A percentile compares a stretch with the other conserved stretches of the same genome.
Conservation (phyloP, 192 early-diverging fungal genomes). For the Spizellomyces punctatus region DNA sequence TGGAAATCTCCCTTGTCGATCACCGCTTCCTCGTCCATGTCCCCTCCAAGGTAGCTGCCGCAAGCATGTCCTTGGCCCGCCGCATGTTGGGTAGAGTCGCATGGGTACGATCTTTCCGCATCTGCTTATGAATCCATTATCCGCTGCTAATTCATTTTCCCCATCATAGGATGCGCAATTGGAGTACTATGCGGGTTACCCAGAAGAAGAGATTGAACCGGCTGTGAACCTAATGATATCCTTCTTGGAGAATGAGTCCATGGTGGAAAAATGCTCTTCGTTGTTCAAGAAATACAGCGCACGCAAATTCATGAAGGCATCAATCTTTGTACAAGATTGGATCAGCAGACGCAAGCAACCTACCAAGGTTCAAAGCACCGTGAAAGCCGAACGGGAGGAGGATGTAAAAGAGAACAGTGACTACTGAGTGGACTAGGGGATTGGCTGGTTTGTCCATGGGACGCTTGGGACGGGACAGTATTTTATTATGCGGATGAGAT, state of each 20-base stretch:
- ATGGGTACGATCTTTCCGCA: conserved; percentile 64
- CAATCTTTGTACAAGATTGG: conserved; percentile 83
- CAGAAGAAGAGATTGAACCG: conserved; percentile 65
- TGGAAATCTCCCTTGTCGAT: conserved; percentile 92
- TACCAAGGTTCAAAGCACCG: no score
- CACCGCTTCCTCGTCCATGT: conserved; percentile 71
- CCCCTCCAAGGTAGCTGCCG: conserved; percentile 78
- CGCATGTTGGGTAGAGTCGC: conserved; percentile 71
- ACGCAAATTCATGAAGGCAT: conserved; percentile 79
- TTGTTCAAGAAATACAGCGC: conserved; percentile 86
- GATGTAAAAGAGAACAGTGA: no score
- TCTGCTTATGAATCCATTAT: not conserved
- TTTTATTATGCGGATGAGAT: no score
- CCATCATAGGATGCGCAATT: not conserved
- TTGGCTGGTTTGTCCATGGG: no score
- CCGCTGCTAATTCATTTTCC: conserved; percentile 3
- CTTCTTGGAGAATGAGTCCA: conserved; percentile 55
- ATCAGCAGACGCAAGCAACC: conserved; percentile 36
- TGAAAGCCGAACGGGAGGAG: no score
- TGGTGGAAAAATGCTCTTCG: conserved; percentile 51
- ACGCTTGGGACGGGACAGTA: no score
- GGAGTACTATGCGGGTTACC: conserved; percentile 77
- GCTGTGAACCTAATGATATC: conserved; percentile 71
- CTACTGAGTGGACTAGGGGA: no score
- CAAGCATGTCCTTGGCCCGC: conserved; percentile 78